A percentile compares a stretch with the other conserved stretches of the same genome.
phyloP scores from a whole-genome alignment of 78 protist genomes.

The Pelomyxa schiedti region DNA sequence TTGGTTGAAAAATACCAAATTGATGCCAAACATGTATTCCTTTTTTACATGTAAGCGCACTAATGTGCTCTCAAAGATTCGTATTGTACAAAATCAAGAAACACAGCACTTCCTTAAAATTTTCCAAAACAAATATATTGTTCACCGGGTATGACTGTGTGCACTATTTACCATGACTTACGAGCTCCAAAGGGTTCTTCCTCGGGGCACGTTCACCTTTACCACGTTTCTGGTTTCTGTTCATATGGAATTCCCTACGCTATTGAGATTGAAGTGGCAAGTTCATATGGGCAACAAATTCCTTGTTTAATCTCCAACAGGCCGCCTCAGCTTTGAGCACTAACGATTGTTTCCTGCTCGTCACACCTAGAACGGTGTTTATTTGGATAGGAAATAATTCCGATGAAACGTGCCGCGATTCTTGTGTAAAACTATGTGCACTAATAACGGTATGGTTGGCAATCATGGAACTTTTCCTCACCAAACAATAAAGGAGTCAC shows the following conservation, averaged over 20 bases:
- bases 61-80: no score
- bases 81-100: neutral
- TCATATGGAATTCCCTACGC: neutral
- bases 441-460: neutral
- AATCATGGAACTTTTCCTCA: neutral
- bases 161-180: neutral
- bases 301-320: neutral
- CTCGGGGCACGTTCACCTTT: neutral
- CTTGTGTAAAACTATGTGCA: neutral
- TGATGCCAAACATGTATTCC: neutral
- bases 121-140: neutral
- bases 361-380: neutral
- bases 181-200: neutral
- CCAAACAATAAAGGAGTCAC: neutral
- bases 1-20: neutral
- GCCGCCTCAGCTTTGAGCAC: neutral
- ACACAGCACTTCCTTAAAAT: neutral
- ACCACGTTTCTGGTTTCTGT: neutral
- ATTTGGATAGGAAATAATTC: neutral
- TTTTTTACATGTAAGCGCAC: no score
- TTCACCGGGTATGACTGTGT: neutral
- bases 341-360: neutral
- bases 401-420: neutral
- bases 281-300: neutral
- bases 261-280: neutral